These are phyloP conservation scores for Verticillium isaacii DNA, from an alignment of 2,329 filamentous ascomycete species.

Conservation along the genomic window DNA sequence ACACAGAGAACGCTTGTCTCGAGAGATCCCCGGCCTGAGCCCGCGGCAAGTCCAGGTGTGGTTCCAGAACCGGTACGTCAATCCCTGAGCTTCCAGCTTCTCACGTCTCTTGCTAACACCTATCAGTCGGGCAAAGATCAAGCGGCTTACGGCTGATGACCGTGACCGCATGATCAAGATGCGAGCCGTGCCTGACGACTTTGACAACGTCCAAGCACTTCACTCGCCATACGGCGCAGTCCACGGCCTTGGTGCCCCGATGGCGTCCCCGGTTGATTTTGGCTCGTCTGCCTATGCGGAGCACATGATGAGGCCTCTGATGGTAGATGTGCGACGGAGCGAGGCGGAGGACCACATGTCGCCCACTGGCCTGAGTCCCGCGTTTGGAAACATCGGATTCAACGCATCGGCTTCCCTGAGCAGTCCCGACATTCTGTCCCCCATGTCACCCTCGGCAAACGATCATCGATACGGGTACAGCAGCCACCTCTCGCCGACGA, in stretches of 20 bases:
- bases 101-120: slow-evolving; percentile 11
- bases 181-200: slow-evolving; percentile 65
- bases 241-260: slow-evolving; percentile 42
- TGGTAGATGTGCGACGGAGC: slow-evolving; percentile 62
- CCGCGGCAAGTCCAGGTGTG: slow-evolving; percentile 94
- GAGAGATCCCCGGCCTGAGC: slow-evolving; percentile 87
- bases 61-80: slow-evolving; percentile 89
- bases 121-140: slow-evolving; percentile 63
- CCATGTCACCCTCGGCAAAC: slow-evolving; percentile 48
- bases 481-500: slow-evolving; percentile 35
- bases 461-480: slow-evolving; percentile 49
- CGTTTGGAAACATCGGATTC: slow-evolving; percentile 64
- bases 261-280: slow-evolving; percentile 45
- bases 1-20: slow-evolving; percentile 79
- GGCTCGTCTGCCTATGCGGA: slow-evolving; percentile 46
- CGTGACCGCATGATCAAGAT: slow-evolving; percentile 68
- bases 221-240: slow-evolving; percentile 64
- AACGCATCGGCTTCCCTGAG: slow-evolving; percentile 46
- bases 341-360: slow-evolving; percentile 64
- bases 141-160: slow-evolving; percentile 65
- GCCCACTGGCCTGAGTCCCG: slow-evolving; percentile 61
- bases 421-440: slow-evolving; percentile 51
- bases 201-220: slow-evolving; percentile 64
- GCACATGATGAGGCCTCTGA: slow-evolving; percentile 62
- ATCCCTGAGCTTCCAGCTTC: slow-evolving; percentile 1